A percentile compares a stretch with the other conserved stretches of the same genome.
Evolutionary conservation across 805 yeast genomes (phyloP).

Genomic region (Cyberlindnera nakhonratchasimensis): DNA sequence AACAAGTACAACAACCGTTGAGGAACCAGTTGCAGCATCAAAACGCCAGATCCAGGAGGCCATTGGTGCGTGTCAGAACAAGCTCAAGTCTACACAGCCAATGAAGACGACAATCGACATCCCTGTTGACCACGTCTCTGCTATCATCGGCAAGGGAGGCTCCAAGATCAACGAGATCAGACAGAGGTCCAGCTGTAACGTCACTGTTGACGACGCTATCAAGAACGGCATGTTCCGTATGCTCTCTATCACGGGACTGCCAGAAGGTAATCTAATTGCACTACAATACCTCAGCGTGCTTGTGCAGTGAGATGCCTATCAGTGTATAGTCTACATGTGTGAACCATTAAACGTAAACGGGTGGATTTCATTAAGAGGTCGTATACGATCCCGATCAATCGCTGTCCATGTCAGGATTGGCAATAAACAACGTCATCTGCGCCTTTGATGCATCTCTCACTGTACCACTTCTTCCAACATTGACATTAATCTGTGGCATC

Average conservation of each 20-base stretch:
- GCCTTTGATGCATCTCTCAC: conserved; percentile 35
- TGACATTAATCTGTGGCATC: conserved; percentile 22
- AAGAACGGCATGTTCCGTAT: conserved; percentile 11
- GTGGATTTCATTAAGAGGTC: not conserved
- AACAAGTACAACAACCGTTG: not conserved
- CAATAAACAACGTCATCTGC: conserved; percentile 46
- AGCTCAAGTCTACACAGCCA: conserved; percentile 8
- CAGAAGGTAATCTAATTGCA: conserved; percentile 19
- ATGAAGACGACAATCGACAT: conserved; percentile 15
- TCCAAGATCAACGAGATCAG: conserved; percentile 21
- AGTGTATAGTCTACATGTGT: too few species aligned
- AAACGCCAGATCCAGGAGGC: conserved; percentile 12
- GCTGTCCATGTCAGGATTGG: conserved; percentile 52
- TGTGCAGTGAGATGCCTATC: not conserved
- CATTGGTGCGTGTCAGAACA: conserved; percentile 6
- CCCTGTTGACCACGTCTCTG: conserved; percentile 17
- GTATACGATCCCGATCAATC: conserved; percentile 4
- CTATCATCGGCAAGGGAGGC: conserved; percentile 17
- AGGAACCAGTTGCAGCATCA: conserved; percentile 9
- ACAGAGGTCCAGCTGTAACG: conserved; percentile 19
- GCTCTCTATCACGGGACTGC: conserved; percentile 16
- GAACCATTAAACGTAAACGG: not conserved
- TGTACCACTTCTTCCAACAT: conserved; percentile 32
- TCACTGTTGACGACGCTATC: conserved; percentile 16
- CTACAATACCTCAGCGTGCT: conserved; percentile 10